A percentile compares a stretch with the other conserved stretches of the same genome.
phyloP scores from a whole-genome alignment of 345 rosid genomes.

The Carallia brachiata region DNA sequence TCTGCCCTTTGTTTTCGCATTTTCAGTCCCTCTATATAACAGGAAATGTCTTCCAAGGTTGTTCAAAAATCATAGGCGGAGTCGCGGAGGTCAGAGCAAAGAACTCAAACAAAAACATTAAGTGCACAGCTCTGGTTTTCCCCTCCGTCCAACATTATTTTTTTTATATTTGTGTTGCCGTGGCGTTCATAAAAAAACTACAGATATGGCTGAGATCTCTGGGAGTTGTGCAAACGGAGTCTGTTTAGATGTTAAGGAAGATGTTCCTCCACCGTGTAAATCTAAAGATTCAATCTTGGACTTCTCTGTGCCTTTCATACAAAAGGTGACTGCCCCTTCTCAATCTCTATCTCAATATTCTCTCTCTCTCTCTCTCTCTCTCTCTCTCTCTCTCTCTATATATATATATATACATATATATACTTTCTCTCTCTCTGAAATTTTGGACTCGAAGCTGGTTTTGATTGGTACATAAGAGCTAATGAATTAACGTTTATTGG shows the following conservation, averaged over 20 bases:
- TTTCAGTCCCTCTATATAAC: not conserved
- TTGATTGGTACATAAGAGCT: too few species aligned
- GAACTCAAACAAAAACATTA: not conserved
- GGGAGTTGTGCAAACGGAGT: constrained; percentile 39
- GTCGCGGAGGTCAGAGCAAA: not conserved
- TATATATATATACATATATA: too few species aligned
- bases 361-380: too few species aligned
- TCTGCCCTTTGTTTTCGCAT: too few species aligned
- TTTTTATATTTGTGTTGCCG: not conserved
- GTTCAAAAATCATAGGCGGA: not conserved
- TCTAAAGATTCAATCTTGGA: constrained; percentile 37
- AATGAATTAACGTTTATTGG: too few species aligned
- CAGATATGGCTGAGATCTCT: constrained; percentile 49
- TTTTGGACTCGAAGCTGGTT: not conserved
- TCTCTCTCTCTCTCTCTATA: too few species aligned
- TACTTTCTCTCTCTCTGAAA: too few species aligned
- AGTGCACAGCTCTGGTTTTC: not conserved
- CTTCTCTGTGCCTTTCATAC: constrained; percentile 68
- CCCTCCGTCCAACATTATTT: too few species aligned
- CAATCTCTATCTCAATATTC: not conserved
- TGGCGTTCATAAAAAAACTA: not conserved
- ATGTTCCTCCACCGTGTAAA: constrained; percentile 16
- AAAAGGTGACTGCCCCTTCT: constrained; percentile 46
- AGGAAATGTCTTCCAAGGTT: not conserved
- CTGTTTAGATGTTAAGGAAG: constrained; percentile 49